These are phyloP conservation scores for Vaucheria bursata DNA, from an alignment of 352 stramenopile species.

Conservation along the genomic window DNA sequence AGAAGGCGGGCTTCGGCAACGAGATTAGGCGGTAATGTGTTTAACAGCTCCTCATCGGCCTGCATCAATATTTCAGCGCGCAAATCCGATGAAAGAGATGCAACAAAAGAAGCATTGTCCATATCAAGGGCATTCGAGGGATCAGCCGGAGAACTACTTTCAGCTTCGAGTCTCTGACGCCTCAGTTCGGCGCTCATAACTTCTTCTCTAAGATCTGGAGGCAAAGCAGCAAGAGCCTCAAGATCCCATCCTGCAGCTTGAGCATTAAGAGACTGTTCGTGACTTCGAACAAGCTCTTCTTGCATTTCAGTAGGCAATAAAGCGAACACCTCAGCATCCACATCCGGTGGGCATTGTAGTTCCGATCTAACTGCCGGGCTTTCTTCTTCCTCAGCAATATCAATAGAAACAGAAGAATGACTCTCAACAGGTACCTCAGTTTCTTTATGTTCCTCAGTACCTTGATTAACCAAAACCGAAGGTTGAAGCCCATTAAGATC, in stretches of 20 bases:
- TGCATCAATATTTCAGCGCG: conserved; percentile 91
- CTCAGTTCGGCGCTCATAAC: conserved; percentile 76
- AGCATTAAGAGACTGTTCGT: conserved; percentile 17
- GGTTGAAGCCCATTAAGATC: no score
- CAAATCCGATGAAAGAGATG: conserved; percentile 84
- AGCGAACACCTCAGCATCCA: conserved; percentile 92
- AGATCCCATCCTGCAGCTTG: conserved; percentile 65
- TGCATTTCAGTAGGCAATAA: conserved; percentile 91
- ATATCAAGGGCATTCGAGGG: conserved; percentile 91
- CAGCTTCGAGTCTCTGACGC: conserved; percentile 58
- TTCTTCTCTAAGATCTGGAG: conserved; percentile 89
- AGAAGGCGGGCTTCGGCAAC: conserved; percentile 87
- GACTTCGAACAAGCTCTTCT: conserved; percentile 61
- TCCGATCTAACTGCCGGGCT: neutral
- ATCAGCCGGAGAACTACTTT: conserved; percentile 64
- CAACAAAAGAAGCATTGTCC: conserved; percentile 95
- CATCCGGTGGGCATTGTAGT: conserved; percentile 55
- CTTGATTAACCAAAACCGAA: no score
- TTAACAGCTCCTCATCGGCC: conserved; percentile 85
- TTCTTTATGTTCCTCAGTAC: no score
- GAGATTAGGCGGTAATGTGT: conserved; percentile 82
- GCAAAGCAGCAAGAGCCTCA: conserved; percentile 87
- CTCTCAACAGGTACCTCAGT: no score
- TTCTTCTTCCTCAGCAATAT: conserved; percentile 11
- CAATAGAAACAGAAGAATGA: no score